These are phyloP conservation scores for sunflower (Helianthus annuus) DNA, from an alignment of 129 eudicot species.

Conservation along the genomic window DNA sequence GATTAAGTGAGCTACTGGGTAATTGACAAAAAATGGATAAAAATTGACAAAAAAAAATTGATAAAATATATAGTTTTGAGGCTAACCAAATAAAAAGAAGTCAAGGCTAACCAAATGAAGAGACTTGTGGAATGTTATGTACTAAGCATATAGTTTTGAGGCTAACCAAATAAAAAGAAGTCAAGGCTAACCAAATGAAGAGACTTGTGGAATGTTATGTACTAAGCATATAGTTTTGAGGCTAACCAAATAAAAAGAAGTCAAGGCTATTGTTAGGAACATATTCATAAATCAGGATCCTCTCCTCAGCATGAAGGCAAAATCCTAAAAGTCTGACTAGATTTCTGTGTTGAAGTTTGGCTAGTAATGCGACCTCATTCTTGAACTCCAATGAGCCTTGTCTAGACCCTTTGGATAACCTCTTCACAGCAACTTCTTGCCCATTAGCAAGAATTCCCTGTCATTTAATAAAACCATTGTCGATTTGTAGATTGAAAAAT, in stretches of 20 bases:
- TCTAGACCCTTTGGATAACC: slow-evolving; percentile 25
- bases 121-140: background rate
- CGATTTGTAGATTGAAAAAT: no score
- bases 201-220: background rate
- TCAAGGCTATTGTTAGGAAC: slow-evolving; percentile 24
- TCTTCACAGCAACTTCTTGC: slow-evolving; percentile 19
- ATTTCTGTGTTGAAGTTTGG: slow-evolving; percentile 30
- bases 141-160: no score
- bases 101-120: no score
- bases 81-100: no score
- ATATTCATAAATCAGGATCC: slow-evolving; percentile 26
- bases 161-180: no score
- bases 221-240: background rate
- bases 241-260: slow-evolving; percentile 30
- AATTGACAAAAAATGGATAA: background rate
- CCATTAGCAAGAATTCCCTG: slow-evolving; percentile 24
- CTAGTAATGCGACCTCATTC: slow-evolving; percentile 29
- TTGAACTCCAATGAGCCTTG: slow-evolving; percentile 27
- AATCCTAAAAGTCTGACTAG: slow-evolving; percentile 28
- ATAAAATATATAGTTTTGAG: no score
- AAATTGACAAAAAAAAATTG: no score
- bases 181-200: no score
- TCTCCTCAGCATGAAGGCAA: slow-evolving; percentile 26
- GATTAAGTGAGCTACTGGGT: background rate
- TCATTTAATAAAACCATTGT: no score